Evolutionary conservation across 164 flowering plant species (phyloP), one percentile per base, ranked within the genome.

Genomic region (Tetracentron sinense): DNA sequence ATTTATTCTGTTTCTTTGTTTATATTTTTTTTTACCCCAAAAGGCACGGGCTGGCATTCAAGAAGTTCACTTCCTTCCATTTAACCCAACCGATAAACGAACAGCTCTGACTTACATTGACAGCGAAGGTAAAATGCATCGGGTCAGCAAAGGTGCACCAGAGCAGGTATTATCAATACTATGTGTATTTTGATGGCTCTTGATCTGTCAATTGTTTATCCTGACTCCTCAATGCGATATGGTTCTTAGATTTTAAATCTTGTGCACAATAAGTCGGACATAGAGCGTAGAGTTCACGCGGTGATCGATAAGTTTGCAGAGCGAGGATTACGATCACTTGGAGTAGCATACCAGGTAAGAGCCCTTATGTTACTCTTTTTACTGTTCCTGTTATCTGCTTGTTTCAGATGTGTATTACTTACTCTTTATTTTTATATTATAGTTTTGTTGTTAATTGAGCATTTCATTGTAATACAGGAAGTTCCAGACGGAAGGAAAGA

Each of bases 1-100:
- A 31, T 15, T 20, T 38, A 38, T 38, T 10, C 2, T 38, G 5
- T 4, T 30, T 31, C n/a, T 6, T n/a, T 49, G 23, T 31, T 35
- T 0, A 26, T 55, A 11, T 28, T 60, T 51, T 60, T n/a, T 30
- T 54, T 22, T n/a, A n/a, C n/a, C n/a, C n/a, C n/a, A n/a, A 20
- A 51, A 84, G 90, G 90, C 90, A 53, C 69, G 85, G 66, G 81
- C 84, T 47, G 90, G 85, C 26, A 77, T 83, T 69, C 68, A 25
- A 70, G 90, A 85, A 61, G 70, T 85, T 65, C 90, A 85, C 71
- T 85, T 85, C 68, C 83, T 85, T 60, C 89, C 86, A 16, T 85
- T 85, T 70, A 85, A 82, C 66, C 89, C 89, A 29, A 79, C 85
- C 56, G 84, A 85, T 58, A 85, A 83, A 65, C 64, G 90, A 61